Base-by-base conservation (phyloP, 2,329 filamentous ascomycete genomes). In the Colletotrichum cordylinicola region DNA sequence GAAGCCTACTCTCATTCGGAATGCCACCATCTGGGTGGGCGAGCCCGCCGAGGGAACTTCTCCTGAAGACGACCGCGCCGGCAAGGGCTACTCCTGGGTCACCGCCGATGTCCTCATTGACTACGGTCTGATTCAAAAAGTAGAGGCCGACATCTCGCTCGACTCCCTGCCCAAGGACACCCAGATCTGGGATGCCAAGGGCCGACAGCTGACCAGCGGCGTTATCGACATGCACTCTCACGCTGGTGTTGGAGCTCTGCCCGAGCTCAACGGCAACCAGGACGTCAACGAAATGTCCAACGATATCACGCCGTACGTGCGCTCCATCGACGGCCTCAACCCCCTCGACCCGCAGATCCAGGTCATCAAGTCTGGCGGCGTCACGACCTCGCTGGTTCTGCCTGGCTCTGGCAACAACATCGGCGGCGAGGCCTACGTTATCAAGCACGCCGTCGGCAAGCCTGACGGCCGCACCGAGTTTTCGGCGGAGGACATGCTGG, bases 171-270 rank as follows among this genome's bases (percentile, higher is more conserved):
- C 90, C 2, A 79, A 87, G 4, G 86, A 90, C 64, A 87, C 86
- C 0, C 77, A 89, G 6, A 79, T 92, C 10, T 93, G 88, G 81
- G 86, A 94, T 70, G 92, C 91, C 6, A 82, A 87, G 31, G 92
- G 93, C 2, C 88, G 91, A 4, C 91, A 88, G 72, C 84, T 94
- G 24, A 94, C 93, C 0, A 87, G 88, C 9, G 93, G 93, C 18
- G 91, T 94, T 78, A 91, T 94, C 64, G 93, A 94, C 80, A 94
- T 94, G 91, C 93, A 95, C 82, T 92, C 89, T 39, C 93, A 94
- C 80, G 88, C 91, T 3, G 91, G 92, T 9, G 89, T 93, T 1
- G 86, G 88, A 35, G 86, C 89, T 18, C 83, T 94, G n/a, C 92
- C 93, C 0, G 81, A 80, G 3, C 85, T 93, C 2, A 72, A 79